Evolutionary conservation across 1,139 yeast genomes (phyloP).

Genomic region (Kodamaea anthophila): DNA sequence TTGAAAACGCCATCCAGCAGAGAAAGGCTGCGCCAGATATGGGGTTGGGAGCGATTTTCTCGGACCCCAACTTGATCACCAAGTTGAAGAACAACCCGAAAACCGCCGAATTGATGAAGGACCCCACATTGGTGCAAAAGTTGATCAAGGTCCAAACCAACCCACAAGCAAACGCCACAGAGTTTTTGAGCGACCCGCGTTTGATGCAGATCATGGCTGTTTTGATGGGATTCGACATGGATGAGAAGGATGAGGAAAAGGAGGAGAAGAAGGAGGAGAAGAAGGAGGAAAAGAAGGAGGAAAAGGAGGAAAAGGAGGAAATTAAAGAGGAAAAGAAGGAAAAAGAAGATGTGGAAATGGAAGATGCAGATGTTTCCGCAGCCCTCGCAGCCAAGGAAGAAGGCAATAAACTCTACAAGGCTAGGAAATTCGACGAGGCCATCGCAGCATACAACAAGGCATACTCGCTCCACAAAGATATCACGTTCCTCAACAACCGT

Average conservation of each 20-base stretch:
- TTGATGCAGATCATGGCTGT: constrained; percentile 86
- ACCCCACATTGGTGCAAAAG: constrained; percentile 76
- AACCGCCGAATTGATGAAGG: constrained; percentile 81
- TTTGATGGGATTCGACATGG: constrained; percentile 75
- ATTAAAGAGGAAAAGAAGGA: constrained; percentile 16
- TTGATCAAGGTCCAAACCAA: constrained; percentile 59
- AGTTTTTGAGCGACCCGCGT: constrained; percentile 72
- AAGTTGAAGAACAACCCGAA: constrained; percentile 80
- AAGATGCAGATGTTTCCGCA: constrained; percentile 29
- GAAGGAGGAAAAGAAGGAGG: constrained; percentile 5
- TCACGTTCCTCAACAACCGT: constrained; percentile 90
- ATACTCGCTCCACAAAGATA: constrained; percentile 75
- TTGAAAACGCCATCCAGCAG: constrained; percentile 49
- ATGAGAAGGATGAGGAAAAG: constrained; percentile 31
- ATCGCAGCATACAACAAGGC: constrained; percentile 82
- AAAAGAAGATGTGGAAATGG: constrained; percentile 32
- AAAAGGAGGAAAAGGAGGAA: constrained; percentile 31
- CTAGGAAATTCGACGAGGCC: constrained; percentile 88
- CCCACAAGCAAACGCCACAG: constrained; percentile 67
- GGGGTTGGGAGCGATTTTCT: constrained; percentile 73
- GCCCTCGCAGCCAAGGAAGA: constrained; percentile 81
- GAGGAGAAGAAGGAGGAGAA: constrained; percentile 6
- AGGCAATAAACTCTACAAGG: constrained; percentile 84
- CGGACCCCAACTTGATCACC: constrained; percentile 72
- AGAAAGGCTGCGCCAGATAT: constrained; percentile 52